Base-by-base conservation (phyloP, 768 basidiomycete species). In the Pulveroboletus sp. region DNA sequence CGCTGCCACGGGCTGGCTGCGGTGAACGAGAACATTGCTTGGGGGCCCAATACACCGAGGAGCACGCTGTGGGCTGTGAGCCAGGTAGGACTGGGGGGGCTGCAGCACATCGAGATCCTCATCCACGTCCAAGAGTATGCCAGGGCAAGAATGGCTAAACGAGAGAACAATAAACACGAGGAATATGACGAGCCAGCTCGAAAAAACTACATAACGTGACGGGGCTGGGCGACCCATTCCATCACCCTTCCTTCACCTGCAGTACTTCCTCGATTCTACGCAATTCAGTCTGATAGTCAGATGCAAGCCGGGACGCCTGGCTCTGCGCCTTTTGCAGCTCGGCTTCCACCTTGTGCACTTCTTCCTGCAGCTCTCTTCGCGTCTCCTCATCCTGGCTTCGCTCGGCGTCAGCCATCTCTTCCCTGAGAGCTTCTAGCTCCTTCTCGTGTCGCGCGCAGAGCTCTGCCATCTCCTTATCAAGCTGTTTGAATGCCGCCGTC, bases 401-500 rank as follows among this genome's bases (percentile, higher is more conserved):
- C 40, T 75, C 73, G 5, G 78, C 75, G 32, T 72, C 75, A 39
- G 69, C 65, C 65, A 78, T 75, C 51, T 81, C 78, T 5, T 69
- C 61, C 57, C 73, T 66, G 28, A 84, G 66, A 6, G 62, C 62
- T n/a, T 67, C 65, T 49, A 81, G 64, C 44, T 83, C 80, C 40
- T 72, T 64, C 46, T 69, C 60, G 55, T 78, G 74, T 30, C 71
- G 68, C 46, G 70, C 62, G n/a, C 69, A 69, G 52, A 78, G 73
- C 36, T 74, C 74, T 45, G 70, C 69, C 9, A 80, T 65, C 47
- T 81, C 80, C 33, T 68, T 69, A 46, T 73, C 73, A 6, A 84
- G 69, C 54, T 81, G 81, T 35, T 58, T 70, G 8, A 74, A 80
- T 6, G 81, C 82, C 1, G 69, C 68, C 0, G 83, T 82, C 53